phyloP scores from a whole-genome alignment of 2,329 filamentous ascomycete species.

The Colletotrichum kahawae region DNA sequence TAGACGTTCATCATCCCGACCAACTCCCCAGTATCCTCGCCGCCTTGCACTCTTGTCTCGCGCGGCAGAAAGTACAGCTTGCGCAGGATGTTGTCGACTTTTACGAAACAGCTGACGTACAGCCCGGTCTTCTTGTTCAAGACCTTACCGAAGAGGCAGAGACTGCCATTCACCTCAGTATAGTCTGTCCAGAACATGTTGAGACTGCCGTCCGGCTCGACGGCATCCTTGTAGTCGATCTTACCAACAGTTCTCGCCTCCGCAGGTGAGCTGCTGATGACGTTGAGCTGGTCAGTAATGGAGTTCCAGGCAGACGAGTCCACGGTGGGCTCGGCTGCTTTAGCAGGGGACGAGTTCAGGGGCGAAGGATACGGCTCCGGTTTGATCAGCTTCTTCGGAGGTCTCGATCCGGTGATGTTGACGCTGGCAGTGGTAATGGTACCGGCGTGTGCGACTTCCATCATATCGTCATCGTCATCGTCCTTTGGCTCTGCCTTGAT shows the following conservation, averaged over 20 bases:
- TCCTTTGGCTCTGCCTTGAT: slow-evolving; percentile 56
- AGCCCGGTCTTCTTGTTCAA: slow-evolving; percentile 81
- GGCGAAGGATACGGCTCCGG: slow-evolving; percentile 71
- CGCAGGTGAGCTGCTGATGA: slow-evolving; percentile 74
- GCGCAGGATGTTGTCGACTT: slow-evolving; percentile 90
- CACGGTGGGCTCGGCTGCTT: slow-evolving; percentile 62
- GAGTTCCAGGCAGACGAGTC: slow-evolving; percentile 89
- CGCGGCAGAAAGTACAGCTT: slow-evolving; percentile 94
- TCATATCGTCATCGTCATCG: slow-evolving; percentile 79
- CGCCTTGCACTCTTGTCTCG: slow-evolving; percentile 59
- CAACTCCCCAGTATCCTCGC: slow-evolving; percentile 75
- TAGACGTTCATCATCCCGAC: slow-evolving; percentile 91
- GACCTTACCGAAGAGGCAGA: slow-evolving; percentile 96
- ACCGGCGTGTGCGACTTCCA: slow-evolving; percentile 84
- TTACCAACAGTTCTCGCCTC: slow-evolving; percentile 76
- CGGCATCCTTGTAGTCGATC: slow-evolving; percentile 79
- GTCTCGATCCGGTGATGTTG: slow-evolving; percentile 83
- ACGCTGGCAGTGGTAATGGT: slow-evolving; percentile 73
- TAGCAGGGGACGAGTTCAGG: slow-evolving; percentile 76
- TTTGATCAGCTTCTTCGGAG: slow-evolving; percentile 77
- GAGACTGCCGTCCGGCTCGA: slow-evolving; percentile 92
- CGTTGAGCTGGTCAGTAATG: slow-evolving; percentile 84
- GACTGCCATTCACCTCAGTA: slow-evolving; percentile 85
- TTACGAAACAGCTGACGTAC: slow-evolving; percentile 93
- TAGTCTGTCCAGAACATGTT: slow-evolving; percentile 98